Evolutionary conservation across 2,329 filamentous ascomycete species (phyloP).

Genomic region (Thelonectria blattea): DNA sequence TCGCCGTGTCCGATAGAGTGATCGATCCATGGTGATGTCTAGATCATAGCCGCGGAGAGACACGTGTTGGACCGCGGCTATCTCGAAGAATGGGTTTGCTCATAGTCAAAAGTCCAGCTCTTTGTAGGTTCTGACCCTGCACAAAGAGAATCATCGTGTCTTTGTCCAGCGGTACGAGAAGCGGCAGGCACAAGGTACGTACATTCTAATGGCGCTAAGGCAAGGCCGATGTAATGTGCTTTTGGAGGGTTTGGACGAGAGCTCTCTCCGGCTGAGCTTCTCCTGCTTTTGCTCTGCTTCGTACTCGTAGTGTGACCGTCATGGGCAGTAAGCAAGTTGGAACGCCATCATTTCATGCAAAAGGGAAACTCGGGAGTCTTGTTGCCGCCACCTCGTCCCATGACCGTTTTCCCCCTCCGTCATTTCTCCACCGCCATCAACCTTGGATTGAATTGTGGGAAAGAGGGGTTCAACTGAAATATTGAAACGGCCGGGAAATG

Average conservation of each 20-base stretch:
- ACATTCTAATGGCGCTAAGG: background rate
- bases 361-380: background rate
- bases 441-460: no score
- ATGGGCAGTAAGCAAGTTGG: background rate
- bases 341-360: background rate
- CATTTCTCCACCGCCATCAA: background rate
- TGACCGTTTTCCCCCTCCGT: background rate
- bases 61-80: background rate
- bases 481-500: background rate
- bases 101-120: no score
- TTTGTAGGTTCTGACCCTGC: background rate
- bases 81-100: background rate
- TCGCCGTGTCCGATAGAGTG: slow-evolving; percentile 4
- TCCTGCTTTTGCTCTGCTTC: background rate
- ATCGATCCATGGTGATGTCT: background rate
- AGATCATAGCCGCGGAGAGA: background rate
- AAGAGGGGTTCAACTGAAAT: background rate
- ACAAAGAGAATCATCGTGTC: background rate
- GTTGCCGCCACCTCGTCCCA: background rate
- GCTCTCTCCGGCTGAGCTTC: background rate
- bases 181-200: background rate
- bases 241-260: background rate
- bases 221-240: background rate
- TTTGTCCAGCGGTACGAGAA: no score
- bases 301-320: background rate